Evolutionary conservation across 768 basidiomycete species (phyloP), one percentile per base, ranked within the genome.

Genomic region (Mycena vitilis): DNA sequence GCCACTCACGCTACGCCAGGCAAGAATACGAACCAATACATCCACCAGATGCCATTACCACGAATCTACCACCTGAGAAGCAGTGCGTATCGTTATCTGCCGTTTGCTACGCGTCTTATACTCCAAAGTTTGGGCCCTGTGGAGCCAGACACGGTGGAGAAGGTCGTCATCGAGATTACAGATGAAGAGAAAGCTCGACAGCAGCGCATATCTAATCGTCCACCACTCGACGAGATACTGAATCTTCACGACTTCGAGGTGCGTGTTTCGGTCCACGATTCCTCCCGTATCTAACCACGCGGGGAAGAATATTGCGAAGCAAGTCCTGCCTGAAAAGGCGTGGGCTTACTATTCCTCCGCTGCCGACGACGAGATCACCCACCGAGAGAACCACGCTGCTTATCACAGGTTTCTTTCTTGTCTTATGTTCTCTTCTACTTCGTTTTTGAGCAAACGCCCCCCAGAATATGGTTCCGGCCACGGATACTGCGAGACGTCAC

Each of bases 281-380:
- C 44, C 49, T 34, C 22, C 11, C 47, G 30, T 40, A 30, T n/a
- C 48, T 74, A 60, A 73, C 58, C 15, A 57, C 37, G 47, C 1
- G 38, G 37, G 37, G 30, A 65, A 95, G 94, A 87, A 92, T 20
- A 90, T 99, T 60, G 96, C 95, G 11, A 92, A 87, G 78, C 83
- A 83, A 73, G 91, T 94, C 13, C 90, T 99, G 84, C 81, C 89
- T 2, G 90, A 92, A 40, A 94, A 95, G 77, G 95, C 95, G 0
- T 98, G 96, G 96, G 96, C 96, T 7, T 96, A 96, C 78, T 96
- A 98, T 75, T 95, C 93, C 0, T 96, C 95, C n/a, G 96, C 95
- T 20, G 91, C 97, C 9, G 97, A 98, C 76, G 96, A 98, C 73
- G 95, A 98, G 79, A 94, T 96, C 52, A 96, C 95, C 37, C 83